Percentiles rank a stretch among this genome's conserved stretches.
Evolutionary conservation across 306 rosid genomes (phyloP).

Genomic region (Senna tora): DNA sequence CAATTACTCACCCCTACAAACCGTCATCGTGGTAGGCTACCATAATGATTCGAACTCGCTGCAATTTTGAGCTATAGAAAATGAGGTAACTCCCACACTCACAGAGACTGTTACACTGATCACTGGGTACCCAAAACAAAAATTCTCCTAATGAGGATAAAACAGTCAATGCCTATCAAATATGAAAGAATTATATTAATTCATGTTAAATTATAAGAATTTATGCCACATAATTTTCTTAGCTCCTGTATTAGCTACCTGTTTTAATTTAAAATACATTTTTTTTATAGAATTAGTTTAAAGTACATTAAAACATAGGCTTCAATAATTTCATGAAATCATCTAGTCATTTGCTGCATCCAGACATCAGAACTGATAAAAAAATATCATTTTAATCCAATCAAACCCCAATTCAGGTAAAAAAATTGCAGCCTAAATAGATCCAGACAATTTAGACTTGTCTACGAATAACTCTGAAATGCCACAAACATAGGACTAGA

Average conservation of each 20-base stretch:
- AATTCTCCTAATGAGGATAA: neutral
- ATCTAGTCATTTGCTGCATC: conserved; percentile 23
- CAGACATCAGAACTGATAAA: conserved; percentile 5
- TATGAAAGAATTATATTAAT: neutral
- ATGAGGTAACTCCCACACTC: neutral
- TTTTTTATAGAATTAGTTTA: no score
- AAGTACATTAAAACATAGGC: neutral
- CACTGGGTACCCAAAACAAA: neutral
- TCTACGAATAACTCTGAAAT: conserved; percentile 13
- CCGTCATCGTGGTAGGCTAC: no score
- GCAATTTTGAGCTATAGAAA: neutral
- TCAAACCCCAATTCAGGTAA: conserved; percentile 1
- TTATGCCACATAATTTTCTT: conserved; percentile 22
- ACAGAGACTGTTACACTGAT: no score
- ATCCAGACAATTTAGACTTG: conserved; percentile 4
- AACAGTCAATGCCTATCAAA: conserved; percentile 4
- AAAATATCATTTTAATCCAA: neutral
- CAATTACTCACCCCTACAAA: neutral
- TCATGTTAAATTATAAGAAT: neutral
- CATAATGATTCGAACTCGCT: neutral
- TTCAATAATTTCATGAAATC: conserved; percentile 9
- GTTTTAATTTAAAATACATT: no score
- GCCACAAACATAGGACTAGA: neutral
- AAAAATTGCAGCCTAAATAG: conserved; percentile 20
- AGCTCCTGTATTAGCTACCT: conserved; percentile 4